Percentiles rank a stretch among this genome's conserved stretches.
phyloP scores from a whole-genome alignment of 2,329 filamentous ascomycete species.

The Diaporthe vexans region DNA sequence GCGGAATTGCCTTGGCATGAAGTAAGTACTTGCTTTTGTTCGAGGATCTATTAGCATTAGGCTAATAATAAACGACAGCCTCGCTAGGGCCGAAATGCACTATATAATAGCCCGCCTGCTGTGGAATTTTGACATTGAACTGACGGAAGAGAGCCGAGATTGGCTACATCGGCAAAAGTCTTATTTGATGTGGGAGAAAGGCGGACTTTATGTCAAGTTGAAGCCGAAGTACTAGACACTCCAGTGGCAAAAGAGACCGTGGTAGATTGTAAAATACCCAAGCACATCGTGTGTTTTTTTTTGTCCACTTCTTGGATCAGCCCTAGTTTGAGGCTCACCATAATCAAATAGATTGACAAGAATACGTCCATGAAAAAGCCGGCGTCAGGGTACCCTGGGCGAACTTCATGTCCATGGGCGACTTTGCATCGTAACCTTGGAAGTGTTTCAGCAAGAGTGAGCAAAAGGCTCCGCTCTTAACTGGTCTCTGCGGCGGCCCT shows the following conservation, averaged over 20 bases:
- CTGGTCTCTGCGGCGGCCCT: too few species aligned
- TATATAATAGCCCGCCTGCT: constrained; percentile 59
- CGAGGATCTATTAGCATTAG: neutral
- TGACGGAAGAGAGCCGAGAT: constrained; percentile 46
- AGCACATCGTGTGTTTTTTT: too few species aligned
- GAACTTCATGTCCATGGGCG: too few species aligned
- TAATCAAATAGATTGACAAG: neutral
- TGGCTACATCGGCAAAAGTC: constrained; percentile 19
- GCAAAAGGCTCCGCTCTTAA: too few species aligned
- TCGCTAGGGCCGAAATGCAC: constrained; percentile 64
- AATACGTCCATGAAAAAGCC: neutral
- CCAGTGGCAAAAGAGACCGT: neutral
- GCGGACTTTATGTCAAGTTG: constrained; percentile 9
- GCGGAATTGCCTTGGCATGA: constrained; percentile 62
- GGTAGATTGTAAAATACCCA: too few species aligned
- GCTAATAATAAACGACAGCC: constrained; percentile 46
- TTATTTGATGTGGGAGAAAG: constrained; percentile 32
- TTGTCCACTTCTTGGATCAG: too few species aligned
- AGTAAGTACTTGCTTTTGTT: constrained; percentile 51
- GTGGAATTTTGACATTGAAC: constrained; percentile 60
- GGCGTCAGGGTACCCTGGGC: too few species aligned
- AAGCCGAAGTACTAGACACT: neutral
- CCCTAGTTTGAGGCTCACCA: too few species aligned
- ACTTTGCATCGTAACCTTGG: too few species aligned
- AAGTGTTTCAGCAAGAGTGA: too few species aligned